phyloP scores from a whole-genome alignment of 495 filamentous ascomycete species.

The Daldinia loculata region DNA sequence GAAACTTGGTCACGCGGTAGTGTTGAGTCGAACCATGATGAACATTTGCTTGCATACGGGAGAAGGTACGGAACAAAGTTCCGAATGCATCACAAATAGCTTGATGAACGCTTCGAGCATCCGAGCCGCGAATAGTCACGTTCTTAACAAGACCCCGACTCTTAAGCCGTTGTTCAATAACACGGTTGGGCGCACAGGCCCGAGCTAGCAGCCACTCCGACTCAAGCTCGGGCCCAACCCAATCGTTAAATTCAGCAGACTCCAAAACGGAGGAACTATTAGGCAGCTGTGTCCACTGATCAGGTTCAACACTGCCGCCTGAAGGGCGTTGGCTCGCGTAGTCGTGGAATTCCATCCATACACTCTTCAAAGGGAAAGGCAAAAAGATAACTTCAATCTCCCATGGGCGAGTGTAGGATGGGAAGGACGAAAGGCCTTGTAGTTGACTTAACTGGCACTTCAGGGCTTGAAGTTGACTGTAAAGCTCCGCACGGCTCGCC shows the following conservation, averaged over 20 bases:
- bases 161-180: constrained; percentile 67
- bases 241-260: constrained; percentile 54
- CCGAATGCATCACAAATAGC: constrained; percentile 67
- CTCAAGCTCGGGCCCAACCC: constrained; percentile 54
- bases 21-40: constrained; percentile 44
- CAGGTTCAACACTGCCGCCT: constrained; percentile 51
- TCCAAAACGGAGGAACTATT: constrained; percentile 54
- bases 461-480: constrained; percentile 61
- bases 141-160: constrained; percentile 73
- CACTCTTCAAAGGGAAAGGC: constrained; percentile 70
- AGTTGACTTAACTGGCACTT: constrained; percentile 65
- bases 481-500: constrained; percentile 53
- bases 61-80: constrained; percentile 56
- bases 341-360: constrained; percentile 65
- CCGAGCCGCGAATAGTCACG: constrained; percentile 63
- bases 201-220: constrained; percentile 64
- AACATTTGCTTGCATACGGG: constrained; percentile 45
- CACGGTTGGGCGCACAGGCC: constrained; percentile 63
- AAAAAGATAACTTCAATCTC: constrained; percentile 73
- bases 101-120: constrained; percentile 67
- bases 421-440: constrained; percentile 60
- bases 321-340: constrained; percentile 56
- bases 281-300: constrained; percentile 67
- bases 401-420: constrained; percentile 67
- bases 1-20: constrained; percentile 50